phyloP scores from a whole-genome alignment of 2,329 filamentous ascomycete genomes.

The Phaeoacremonium minimum region DNA sequence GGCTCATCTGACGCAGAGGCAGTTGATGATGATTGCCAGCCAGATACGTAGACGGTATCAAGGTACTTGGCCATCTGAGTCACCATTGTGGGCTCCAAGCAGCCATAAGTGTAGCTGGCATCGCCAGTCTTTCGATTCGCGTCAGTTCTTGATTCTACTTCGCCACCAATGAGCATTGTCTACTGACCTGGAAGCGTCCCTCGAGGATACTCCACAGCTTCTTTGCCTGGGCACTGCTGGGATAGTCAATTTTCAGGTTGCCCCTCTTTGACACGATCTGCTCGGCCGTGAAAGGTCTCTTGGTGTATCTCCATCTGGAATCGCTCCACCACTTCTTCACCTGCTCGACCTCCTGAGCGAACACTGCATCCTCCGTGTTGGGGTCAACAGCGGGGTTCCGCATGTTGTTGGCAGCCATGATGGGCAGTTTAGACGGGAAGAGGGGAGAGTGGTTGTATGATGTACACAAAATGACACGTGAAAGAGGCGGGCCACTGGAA shows the following conservation, averaged over 20 bases:
- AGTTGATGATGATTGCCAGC: constrained; percentile 97
- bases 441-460: neutral
- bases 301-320: constrained; percentile 88
- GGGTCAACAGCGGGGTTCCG: constrained; percentile 51
- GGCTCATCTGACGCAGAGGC: constrained; percentile 94
- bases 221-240: constrained; percentile 83
- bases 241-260: constrained; percentile 84
- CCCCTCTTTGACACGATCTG: constrained; percentile 96
- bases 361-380: constrained; percentile 59
- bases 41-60: constrained; percentile 97
- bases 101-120: constrained; percentile 93
- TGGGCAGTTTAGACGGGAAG: constrained; percentile 18
- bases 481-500: too few relatives aligned
- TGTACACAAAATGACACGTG: neutral
- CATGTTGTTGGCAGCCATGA: constrained; percentile 62
- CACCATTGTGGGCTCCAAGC: constrained; percentile 95
- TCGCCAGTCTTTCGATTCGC: constrained; percentile 60
- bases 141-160: neutral
- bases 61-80: constrained; percentile 99
- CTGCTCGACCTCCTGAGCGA: constrained; percentile 76
- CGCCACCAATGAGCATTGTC: too few relatives aligned
- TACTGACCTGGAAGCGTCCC: constrained; percentile 71
- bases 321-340: constrained; percentile 95
- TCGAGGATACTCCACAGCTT: constrained; percentile 94
- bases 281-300: constrained; percentile 89